Percentiles rank a stretch among this genome's conserved stretches.
Evolutionary conservation across 495 filamentous ascomycete species (phyloP).

Genomic region (Penicillium desertorum): DNA sequence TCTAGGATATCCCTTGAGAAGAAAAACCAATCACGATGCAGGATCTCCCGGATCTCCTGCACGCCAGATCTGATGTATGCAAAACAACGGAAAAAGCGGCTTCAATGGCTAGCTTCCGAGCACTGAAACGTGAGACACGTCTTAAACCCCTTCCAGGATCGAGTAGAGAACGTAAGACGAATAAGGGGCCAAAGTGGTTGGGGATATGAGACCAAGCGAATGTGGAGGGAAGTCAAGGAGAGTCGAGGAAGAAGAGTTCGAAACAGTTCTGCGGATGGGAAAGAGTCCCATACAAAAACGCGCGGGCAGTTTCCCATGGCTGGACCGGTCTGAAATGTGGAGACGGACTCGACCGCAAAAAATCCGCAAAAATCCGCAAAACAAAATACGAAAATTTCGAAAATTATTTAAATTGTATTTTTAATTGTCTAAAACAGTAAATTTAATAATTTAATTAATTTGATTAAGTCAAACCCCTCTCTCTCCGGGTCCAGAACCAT

Average conservation of each 20-base stretch:
- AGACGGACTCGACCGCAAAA: not conserved
- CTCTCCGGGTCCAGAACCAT: constrained; percentile 10
- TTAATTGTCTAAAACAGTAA: not conserved
- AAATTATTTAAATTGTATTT: not conserved
- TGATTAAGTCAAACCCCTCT: not conserved
- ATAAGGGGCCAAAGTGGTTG: not conserved
- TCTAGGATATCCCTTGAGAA: constrained; percentile 9
- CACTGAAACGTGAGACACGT: constrained; percentile 13
- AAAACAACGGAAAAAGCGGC: constrained; percentile 1
- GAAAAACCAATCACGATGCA: constrained; percentile 3
- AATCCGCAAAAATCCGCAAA: not conserved
- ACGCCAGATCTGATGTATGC: constrained; percentile 19
- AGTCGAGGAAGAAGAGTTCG: not conserved
- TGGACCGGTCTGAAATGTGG: not conserved
- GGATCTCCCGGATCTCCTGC: constrained; percentile 10
- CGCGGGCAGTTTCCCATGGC: not conserved
- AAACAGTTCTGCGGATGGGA: not conserved
- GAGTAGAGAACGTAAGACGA: not conserved
- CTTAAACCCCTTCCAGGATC: constrained; percentile 5
- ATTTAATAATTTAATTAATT: not conserved
- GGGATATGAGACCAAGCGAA: constrained; percentile 2
- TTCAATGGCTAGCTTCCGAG: constrained; percentile 4
- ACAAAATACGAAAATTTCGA: not conserved
- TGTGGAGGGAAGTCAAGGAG: not conserved
- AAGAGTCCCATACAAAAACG: constrained; percentile 9